Conservation (phyloP, 2,329 filamentous ascomycete genomes). For the Phyllosticta capitalensis region DNA sequence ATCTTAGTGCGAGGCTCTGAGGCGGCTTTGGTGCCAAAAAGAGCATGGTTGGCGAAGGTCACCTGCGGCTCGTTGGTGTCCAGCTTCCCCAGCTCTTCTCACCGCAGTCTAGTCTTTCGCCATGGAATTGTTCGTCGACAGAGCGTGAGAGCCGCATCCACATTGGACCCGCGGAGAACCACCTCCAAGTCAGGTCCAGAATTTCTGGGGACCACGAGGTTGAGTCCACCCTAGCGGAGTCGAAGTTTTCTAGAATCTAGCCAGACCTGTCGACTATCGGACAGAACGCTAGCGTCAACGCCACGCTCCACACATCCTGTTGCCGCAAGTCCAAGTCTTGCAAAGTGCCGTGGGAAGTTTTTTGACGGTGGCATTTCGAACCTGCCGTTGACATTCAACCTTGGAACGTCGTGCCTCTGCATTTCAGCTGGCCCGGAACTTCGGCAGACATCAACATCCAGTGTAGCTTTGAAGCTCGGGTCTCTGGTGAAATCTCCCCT, state of each 20-base stretch:
- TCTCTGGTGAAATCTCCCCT: neutral
- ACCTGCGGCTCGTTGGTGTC: neutral
- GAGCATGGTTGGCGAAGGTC: neutral
- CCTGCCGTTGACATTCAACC: neutral
- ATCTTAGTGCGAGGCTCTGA: neutral
- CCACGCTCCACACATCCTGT: neutral
- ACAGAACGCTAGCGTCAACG: neutral
- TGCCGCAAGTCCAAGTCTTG: neutral
- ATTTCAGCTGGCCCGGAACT: neutral
- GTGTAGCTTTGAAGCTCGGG: neutral
- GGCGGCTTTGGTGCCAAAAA: neutral
- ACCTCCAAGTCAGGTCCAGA: neutral
- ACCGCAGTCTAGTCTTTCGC: neutral
- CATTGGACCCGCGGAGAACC: neutral
- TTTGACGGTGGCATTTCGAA: neutral
- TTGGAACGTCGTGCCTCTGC: neutral
- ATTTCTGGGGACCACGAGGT: neutral
- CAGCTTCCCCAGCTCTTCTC: neutral
- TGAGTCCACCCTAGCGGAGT: neutral
- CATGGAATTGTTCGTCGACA: neutral
- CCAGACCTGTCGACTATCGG: neutral
- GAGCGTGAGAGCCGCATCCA: neutral
- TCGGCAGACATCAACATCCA: neutral
- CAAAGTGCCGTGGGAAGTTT: neutral
- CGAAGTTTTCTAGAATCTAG: neutral